phyloP scores from a whole-genome alignment of 371 early-diverging fungal genomes.

The Dinochytrium kinnereticum region DNA sequence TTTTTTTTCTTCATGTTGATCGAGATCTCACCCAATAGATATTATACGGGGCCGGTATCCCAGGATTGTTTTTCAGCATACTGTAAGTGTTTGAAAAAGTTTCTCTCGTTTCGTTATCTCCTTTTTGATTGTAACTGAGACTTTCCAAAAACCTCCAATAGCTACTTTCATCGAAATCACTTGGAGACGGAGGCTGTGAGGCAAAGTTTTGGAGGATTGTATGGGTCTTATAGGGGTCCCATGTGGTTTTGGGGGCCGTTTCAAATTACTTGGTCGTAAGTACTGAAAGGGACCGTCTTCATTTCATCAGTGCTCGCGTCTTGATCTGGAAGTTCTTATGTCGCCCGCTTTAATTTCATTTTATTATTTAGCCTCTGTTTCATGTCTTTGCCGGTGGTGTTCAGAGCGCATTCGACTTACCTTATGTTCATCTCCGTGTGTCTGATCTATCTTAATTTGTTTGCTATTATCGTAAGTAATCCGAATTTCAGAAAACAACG shows the following conservation, averaged over 20 bases:
- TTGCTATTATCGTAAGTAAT: conserved; percentile 25
- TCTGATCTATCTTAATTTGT: conserved; percentile 25
- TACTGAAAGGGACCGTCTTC: background rate
- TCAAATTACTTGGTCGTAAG: conserved; percentile 34
- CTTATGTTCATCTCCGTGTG: conserved; percentile 31
- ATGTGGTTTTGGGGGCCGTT: conserved; percentile 30
- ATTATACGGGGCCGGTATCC: conserved; percentile 31
- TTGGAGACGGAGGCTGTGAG: background rate
- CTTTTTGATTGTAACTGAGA: background rate
- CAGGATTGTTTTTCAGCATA: conserved; percentile 14
- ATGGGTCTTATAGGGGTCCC: background rate
- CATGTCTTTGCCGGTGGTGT: conserved; percentile 30
- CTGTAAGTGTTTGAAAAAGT: no score
- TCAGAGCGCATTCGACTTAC: conserved; percentile 20
- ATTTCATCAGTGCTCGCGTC: background rate
- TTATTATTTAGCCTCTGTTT: conserved; percentile 20
- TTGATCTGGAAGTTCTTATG: background rate
- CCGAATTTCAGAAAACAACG: background rate
- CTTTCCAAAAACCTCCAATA: background rate
- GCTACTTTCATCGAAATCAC: conserved; percentile 4
- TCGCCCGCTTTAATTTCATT: background rate
- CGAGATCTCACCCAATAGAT: no score
- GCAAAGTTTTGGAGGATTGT: conserved; percentile 19
- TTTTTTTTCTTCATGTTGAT: no score
- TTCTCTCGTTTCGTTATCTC: background rate